A percentile compares a stretch with the other conserved stretches of the same genome.
Conservation (phyloP, 179 eudicot genomes). For the Carnegiea gigantea region DNA sequence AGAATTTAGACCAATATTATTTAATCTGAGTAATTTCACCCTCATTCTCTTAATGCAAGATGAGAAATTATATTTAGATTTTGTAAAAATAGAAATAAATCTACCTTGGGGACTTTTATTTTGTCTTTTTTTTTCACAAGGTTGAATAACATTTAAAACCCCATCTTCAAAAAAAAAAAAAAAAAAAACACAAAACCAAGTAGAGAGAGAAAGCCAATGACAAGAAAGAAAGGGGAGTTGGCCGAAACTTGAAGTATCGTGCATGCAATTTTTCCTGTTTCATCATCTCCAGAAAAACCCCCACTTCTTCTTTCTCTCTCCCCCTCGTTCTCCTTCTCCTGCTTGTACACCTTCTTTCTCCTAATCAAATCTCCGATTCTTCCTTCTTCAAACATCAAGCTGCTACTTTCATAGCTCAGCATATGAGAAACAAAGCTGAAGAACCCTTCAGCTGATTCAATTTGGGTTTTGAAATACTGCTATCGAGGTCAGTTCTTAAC, state of each 20-base stretch:
- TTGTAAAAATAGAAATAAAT: too few relatives aligned
- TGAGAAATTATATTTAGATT: too few relatives aligned
- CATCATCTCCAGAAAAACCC: slow-evolving; percentile 4
- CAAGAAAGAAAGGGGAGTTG: slow-evolving; percentile 24
- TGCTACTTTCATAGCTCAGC: slow-evolving; percentile 18
- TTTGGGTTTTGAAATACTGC: slow-evolving; percentile 2
- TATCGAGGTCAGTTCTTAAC: slow-evolving; percentile 24
- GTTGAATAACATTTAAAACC: background rate
- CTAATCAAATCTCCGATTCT: background rate
- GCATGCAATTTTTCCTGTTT: slow-evolving; percentile 35
- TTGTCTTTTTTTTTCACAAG: too few relatives aligned
- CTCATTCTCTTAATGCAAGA: too few relatives aligned
- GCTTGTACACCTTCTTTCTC: slow-evolving; percentile 13
- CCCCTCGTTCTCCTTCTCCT: slow-evolving; percentile 22
- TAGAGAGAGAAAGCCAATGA: background rate
- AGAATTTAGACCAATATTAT: too few relatives aligned
- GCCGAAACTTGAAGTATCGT: slow-evolving; percentile 39
- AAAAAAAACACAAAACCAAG: background rate
- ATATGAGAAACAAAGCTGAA: background rate
- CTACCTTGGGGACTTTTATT: too few relatives aligned
- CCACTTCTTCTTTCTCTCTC: background rate
- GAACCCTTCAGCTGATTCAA: background rate
- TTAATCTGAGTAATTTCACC: too few relatives aligned
- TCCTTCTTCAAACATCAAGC: background rate
- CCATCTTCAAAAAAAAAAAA: too few relatives aligned